Evolutionary conservation across 192 early-diverging fungal genomes (phyloP), one percentile per base, ranked within the genome.

Genomic region (Backusella psychrophila): DNA sequence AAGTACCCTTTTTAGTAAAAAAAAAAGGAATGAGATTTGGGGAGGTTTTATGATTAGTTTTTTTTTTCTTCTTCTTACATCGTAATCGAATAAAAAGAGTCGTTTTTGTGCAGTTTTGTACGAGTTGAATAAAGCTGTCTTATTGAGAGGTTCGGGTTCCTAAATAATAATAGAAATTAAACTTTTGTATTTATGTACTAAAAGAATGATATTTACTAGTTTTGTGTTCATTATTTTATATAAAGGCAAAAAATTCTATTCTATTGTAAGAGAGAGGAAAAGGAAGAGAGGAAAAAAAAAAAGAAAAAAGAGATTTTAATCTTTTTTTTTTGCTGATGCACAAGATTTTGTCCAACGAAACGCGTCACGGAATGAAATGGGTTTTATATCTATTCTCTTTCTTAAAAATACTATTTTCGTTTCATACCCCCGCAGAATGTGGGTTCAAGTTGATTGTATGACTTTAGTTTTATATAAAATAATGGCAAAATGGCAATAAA

Each of bases 11-110:
- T 93, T 68, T 66, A n/a, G 8, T 59, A 19, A 26, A 19, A 4
- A 19, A 15, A 59, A 23, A 34, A 49, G 8, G 4, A 78, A 34
- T 36, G 14, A 39, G 38, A 73, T 33, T 70, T 31, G 52, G 21
- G 31, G 23, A 17, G 29, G 29, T 31, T 49, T 31, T 71, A 29
- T 26, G 29, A 31, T 31, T 31, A 31, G 29, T 42, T 31, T 38
- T 31, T 26, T 49, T 49, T 49, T 49, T 19, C 85, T 82, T 85
- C n/a, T n/a, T n/a, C n/a, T n/a, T n/a, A 91, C 91, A 79, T 99
- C 97, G 79, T 99, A 99, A 77, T 99, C 97, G 78, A 99, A 94
- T 82, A 98, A 87, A 26, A 99, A 84, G 36, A 98, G 86, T 29
- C 97, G 90, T 78, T 88, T 92, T 73, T 87, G 87, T 12, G 94